Conservation (phyloP, 192 early-diverging fungal genomes). For the Backusella liffmaniae region DNA sequence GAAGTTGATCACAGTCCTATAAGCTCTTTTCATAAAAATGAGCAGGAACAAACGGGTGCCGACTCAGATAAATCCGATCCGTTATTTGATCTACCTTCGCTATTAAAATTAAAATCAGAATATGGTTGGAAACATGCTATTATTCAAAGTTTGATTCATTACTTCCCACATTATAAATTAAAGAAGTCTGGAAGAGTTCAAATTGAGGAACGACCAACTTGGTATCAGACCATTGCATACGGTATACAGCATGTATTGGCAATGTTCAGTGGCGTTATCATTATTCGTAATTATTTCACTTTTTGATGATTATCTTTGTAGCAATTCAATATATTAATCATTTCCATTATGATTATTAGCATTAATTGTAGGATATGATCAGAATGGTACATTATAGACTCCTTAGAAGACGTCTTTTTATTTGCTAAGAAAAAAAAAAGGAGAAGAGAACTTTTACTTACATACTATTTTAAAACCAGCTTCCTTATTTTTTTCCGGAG, state of each 20-base stretch:
- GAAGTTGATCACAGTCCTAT: not conserved
- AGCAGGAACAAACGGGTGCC: not conserved
- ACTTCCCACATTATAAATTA: slow-evolving; percentile 35
- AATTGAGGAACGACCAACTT: slow-evolving; percentile 36
- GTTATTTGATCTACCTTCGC: not conserved
- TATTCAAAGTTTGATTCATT: not conserved
- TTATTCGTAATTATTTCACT: slow-evolving; percentile 11
- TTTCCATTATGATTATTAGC: slow-evolving; percentile 18
- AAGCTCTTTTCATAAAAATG: not conserved
- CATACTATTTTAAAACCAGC: slow-evolving; percentile 16
- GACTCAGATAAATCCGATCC: not conserved
- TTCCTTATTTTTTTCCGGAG: slow-evolving; percentile 50
- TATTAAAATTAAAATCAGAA: not conserved
- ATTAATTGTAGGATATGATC: slow-evolving; percentile 43
- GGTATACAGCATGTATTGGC: slow-evolving; percentile 54
- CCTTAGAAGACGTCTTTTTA: not conserved
- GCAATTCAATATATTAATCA: not conserved
- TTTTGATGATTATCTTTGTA: not conserved
- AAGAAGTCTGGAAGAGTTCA: slow-evolving; percentile 28
- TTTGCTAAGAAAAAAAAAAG: not conserved
- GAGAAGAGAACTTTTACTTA: not conserved
- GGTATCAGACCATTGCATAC: slow-evolving; percentile 32
- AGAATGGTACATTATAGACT: slow-evolving; percentile 29
- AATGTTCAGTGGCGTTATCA: slow-evolving; percentile 58
- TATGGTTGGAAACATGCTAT: not conserved